Evolutionary conservation across 1,284 basidiomycete species (phyloP), one percentile per base, ranked within the genome.

Genomic region (Abortiporus biennis): DNA sequence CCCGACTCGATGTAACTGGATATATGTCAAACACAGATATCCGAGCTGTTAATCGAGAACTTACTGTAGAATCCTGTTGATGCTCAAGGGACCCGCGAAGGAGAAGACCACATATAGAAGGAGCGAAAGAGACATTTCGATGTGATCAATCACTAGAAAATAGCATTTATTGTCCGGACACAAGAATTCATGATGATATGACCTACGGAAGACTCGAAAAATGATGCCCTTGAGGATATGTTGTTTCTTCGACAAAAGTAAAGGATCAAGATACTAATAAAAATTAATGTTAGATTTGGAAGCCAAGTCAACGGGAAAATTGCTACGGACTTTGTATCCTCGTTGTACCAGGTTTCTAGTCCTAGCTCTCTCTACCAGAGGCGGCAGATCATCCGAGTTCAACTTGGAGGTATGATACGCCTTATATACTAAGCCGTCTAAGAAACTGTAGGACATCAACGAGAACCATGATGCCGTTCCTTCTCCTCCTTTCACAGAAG

Each of bases 381-480:
- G 68, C 12, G 71, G 73, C 4, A 71, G 49, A 46, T 62, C 48
- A 6, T 63, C 62, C 33, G 52, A 50, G 9, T 58, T 47, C 20
- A 60, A 46, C 29, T 54, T 48, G 9, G 36, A 12, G 20, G 43
- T 30, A 21, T 38, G 44, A 20, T 48, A 46, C 1, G 55, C 56
- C n/a, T 38, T 41, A 38, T 44, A 47, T 36, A 64, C 50, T 36
- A 56, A 34, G 9, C 52, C 47, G 40, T 60, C 54, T 9, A 85
- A 61, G 64, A 76, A 85, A 27, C 68, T 63, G 60, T 71, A 86
- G 31, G 72, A 67, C 12, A 70, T 31, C 44, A 78, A 62, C 3
- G 72, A 80, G n/a, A 80, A 49, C 37, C 74, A 63, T 1, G 79
- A 74, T 0, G 79, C 72, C 0, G 75, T 80, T 54, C 84, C 80